Base-by-base conservation (phyloP, 805 yeast species). In the Metschnikowia lachancei region DNA sequence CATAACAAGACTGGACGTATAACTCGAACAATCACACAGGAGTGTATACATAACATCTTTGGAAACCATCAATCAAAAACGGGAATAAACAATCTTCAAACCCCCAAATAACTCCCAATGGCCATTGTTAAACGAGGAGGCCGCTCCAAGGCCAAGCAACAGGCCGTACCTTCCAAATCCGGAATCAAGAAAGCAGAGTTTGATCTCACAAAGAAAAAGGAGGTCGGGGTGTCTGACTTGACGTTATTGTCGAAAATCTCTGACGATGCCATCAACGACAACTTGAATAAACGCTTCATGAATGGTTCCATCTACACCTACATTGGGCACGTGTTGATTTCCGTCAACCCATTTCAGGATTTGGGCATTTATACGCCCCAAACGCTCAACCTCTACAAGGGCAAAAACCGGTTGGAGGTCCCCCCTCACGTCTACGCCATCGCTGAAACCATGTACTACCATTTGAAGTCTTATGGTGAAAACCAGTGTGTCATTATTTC, bases 351-450 rank as follows among this genome's bases (percentile, higher is more conserved):
- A 2, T 94, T 94, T 71, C 82, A 90, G 54, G 99, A 94, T 64
- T 73, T 94, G 60, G 99, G 99, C 2, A 94, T 94, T 43, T 94
- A 94, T 68, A 89, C 97, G 7, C 86, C 81, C 41, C 83, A 81
- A 18, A 82, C 83, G 1, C 72, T 92, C 53, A 79, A 80, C 47
- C 74, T 85, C 16, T 94, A 94, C 62, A 82, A 83, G 65, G 96
- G 96, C 51, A 90, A 91, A 65, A 94, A 94, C 66, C 77, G 99
- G 59, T 74, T 94, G 49, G 99, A 94, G 69, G 96, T 87, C 24
- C 95, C 98, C 14, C 99, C 99, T 3, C 99, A 94, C 68, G 99
- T 94, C 26, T 94, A 85, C 67, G 96, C 98, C 43, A 90, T 94
- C 59, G 99, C 99, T 10, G 99, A 94, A 68, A 72, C 95, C 30